These are phyloP conservation scores for Chlamydomonas incerta DNA, from an alignment of 139 green algal species.

Conservation along the genomic window DNA sequence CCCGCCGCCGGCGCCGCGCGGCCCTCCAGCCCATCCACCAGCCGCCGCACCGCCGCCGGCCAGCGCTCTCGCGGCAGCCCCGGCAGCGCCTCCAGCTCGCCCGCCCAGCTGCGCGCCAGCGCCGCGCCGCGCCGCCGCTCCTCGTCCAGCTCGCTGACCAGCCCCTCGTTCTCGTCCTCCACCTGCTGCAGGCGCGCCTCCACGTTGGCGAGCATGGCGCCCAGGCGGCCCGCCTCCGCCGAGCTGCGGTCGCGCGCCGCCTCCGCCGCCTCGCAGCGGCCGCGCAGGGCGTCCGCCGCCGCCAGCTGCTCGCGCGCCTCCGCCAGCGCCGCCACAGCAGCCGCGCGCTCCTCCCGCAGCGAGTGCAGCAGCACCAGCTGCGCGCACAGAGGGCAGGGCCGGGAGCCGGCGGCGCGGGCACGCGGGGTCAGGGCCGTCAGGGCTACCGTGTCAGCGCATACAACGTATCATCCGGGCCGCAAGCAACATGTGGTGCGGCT, in stretches of 20 bases:
- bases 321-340: slow-evolving; percentile 14
- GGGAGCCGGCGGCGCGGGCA: too few relatives aligned
- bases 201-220: slow-evolving; percentile 48
- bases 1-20: background rate
- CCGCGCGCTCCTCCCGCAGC: slow-evolving; percentile 29
- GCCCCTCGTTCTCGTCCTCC: slow-evolving; percentile 50
- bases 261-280: slow-evolving; percentile 34
- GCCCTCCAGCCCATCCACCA: slow-evolving; percentile 43
- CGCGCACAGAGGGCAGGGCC: too few relatives aligned
- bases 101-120: slow-evolving; percentile 25
- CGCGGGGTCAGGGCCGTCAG: too few relatives aligned
- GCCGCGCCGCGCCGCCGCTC: slow-evolving; percentile 29
- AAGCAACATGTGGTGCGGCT: too few relatives aligned
- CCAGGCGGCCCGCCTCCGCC: slow-evolving; percentile 6
- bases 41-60: slow-evolving; percentile 34
- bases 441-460: too few relatives aligned
- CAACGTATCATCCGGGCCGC: too few relatives aligned
- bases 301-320: slow-evolving; percentile 4
- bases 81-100: slow-evolving; percentile 37
- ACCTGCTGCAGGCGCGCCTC: slow-evolving; percentile 47
- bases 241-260: background rate
- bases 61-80: slow-evolving; percentile 41
- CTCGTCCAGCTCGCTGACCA: slow-evolving; percentile 44
- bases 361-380: slow-evolving; percentile 39
- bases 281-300: background rate